Base-by-base conservation (phyloP, 2,329 filamentous ascomycete genomes). In the Aspergillus proliferans region DNA sequence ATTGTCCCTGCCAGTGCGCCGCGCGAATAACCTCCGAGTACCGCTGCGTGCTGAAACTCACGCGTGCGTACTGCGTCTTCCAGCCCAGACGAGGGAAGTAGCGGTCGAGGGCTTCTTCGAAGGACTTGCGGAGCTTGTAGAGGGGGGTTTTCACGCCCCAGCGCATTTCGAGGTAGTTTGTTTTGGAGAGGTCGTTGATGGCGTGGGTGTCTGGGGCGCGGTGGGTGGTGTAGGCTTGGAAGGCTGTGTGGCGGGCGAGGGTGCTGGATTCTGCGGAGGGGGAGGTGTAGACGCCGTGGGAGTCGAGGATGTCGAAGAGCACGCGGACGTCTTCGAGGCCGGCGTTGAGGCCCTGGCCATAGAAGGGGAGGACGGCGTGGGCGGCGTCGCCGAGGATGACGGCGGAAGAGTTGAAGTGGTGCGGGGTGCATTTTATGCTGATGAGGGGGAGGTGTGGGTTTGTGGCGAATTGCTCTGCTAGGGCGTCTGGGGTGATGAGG, bases 301-400 rank as follows among this genome's bases (percentile, higher is more conserved):
- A 80, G 69, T 96, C 91, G 1, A 97, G 76, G 40, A 86, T 77
- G 0, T 84, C 82, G 69, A 95, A 98, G 1, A 98, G 80, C 4
- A 95, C 84, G 6, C 87, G 84, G 10, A 98, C 90, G 61, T 96
- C 92, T 72, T 98, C 93, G 39, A 98, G 81, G 0, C 93, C 93
- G 0, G 93, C 87, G 63, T 98, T 98, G 84, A 98, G 94, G 34
- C 93, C 93, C 68, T 98, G 93, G 0, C 93, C 93, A 68, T 97
- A 98, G 70, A 98, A 98, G 0, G 93, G 93, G 0, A 98, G 90
- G 85, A 98, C 96, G 49, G 94, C 93, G 67, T 98, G 93, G 0
- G 93, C 91, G 6, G 93, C 90, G 65, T 98, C 93, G 50, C 93
- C 93, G 33, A 98, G 67, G 44, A 98, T 88, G 51, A 95, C 89